Base-by-base conservation (phyloP, 2,329 filamentous ascomycete genomes). In the Cladophialophora bantiana region DNA sequence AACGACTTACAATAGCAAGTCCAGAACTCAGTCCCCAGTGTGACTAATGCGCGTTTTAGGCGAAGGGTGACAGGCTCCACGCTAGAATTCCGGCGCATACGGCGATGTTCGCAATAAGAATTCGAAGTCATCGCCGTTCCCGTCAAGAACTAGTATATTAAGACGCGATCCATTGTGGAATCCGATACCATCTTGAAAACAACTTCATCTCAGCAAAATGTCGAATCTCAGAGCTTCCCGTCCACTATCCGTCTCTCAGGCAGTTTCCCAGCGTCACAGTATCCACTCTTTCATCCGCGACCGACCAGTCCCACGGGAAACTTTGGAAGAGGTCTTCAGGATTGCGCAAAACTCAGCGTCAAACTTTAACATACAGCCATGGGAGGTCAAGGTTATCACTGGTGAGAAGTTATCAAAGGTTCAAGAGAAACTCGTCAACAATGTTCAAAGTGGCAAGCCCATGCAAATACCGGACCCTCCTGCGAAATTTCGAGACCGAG, bases 371-470 rank as follows among this genome's bases (percentile, higher is more conserved):
- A 54, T 54, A 9, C 50, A 54, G 18, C 50, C 50, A 54, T 31
- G 50, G 50, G 50, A 54, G 18, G 50, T 54, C 50, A 54, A 54
- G 50, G 18, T 54, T 20, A 54, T 54, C 50, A 54, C 50, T 9
- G 50, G 26, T 54, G 50, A 9, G 7, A 54, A 54, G 18, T 20
- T 54, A 18, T 18, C 18, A 9, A 20, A 9, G 9, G 18, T 54
- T 20, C 50, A 54, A 9, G 26, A 54, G 7, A 54, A 20, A 20
- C 50, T 54, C 7, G 38, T 42, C 38, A 42, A 42, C 15, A 42
- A 7, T 7, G 7, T 42, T 15, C 38, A 15, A 7, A 42, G 38
- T 15, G 38, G 38, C 38, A 7, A 15, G 38, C 38, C 7, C 38
- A 42, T 42, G 38, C 7, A 42, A 42, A 7, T 42, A 15, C 38